phyloP scores from a whole-genome alignment of 192 early-diverging fungal species.

The Coemansia sp. region DNA sequence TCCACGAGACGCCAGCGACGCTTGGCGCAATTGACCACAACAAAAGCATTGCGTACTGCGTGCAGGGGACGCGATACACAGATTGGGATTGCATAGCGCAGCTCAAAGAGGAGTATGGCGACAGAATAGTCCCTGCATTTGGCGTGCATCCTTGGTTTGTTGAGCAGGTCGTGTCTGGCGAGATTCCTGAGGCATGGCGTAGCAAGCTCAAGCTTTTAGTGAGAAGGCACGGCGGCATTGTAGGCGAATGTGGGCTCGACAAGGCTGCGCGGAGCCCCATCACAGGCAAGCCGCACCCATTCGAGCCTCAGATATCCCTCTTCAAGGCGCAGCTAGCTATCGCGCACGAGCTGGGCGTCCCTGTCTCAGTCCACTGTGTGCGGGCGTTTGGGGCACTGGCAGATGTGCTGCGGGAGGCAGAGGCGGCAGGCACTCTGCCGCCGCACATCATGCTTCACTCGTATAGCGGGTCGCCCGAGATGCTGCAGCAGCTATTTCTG shows the following conservation, averaged over 20 bases:
- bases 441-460: conserved; percentile 84
- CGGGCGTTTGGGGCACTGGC: conserved; percentile 65
- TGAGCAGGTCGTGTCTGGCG: conserved; percentile 21
- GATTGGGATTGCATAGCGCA: conserved; percentile 38
- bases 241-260: conserved; percentile 54
- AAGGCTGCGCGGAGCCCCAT: conserved; percentile 37
- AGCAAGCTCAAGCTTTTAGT: conserved; percentile 27
- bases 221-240: conserved; percentile 18
- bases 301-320: conserved; percentile 42
- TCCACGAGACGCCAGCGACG: conserved; percentile 38
- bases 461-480: conserved; percentile 76
- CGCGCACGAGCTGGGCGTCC: conserved; percentile 60
- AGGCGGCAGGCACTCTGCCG: conserved; percentile 41
- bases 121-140: conserved; percentile 34
- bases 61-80: conserved; percentile 36
- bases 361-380: conserved; percentile 78
- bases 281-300: conserved; percentile 24
- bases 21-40: neutral
- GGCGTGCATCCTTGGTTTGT: conserved; percentile 56
- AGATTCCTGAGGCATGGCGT: conserved; percentile 31
- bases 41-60: conserved; percentile 23
- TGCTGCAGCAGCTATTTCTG: conserved; percentile 51
- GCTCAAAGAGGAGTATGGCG: conserved; percentile 14
- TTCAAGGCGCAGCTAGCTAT: conserved; percentile 69
- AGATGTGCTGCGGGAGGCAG: conserved; percentile 36